Evolutionary conservation across 2,329 filamentous ascomycete species (phyloP).

Genomic region (Fusarium sp.): DNA sequence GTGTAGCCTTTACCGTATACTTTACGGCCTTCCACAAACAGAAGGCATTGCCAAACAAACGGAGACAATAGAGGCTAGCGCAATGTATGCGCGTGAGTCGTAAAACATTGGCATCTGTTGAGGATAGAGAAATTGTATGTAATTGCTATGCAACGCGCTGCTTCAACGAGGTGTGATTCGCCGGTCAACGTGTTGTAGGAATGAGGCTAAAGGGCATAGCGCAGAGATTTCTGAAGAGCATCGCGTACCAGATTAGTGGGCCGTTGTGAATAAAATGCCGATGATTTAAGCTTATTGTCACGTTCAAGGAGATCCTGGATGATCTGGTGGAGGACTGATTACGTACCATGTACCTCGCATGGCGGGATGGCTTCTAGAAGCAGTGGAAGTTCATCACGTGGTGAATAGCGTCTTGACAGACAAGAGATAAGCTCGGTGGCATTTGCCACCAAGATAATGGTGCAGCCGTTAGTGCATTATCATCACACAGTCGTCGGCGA

Average conservation of each 20-base stretch:
- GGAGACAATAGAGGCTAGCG: constrained; percentile 26
- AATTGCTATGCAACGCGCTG: constrained; percentile 18
- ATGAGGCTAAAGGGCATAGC: constrained; percentile 35
- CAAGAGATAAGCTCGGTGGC: neutral
- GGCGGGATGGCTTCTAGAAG: constrained; percentile 43
- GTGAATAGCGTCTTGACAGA: constrained; percentile 17
- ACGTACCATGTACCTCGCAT: constrained; percentile 46
- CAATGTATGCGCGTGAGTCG: constrained; percentile 30
- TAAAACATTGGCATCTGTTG: constrained; percentile 6
- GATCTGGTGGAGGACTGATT: constrained; percentile 36
- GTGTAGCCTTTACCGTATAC: constrained; percentile 10
- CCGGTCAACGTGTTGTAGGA: constrained; percentile 1
- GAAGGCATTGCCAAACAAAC: constrained; percentile 22
- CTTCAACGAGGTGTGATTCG: constrained; percentile 23
- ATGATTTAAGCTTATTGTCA: constrained; percentile 50
- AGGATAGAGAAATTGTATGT: constrained; percentile 18
- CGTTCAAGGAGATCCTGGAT: constrained; percentile 37
- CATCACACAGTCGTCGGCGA: neutral
- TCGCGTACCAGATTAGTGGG: constrained; percentile 31
- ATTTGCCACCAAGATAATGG: neutral
- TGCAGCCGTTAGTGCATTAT: constrained; percentile 29
- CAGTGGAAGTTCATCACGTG: constrained; percentile 34
- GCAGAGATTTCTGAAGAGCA: constrained; percentile 28
- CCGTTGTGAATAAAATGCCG: constrained; percentile 29
- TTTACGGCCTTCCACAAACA: constrained; percentile 8